phyloP scores from a whole-genome alignment of 306 rosid genomes.

The Boehmeria nivea region DNA sequence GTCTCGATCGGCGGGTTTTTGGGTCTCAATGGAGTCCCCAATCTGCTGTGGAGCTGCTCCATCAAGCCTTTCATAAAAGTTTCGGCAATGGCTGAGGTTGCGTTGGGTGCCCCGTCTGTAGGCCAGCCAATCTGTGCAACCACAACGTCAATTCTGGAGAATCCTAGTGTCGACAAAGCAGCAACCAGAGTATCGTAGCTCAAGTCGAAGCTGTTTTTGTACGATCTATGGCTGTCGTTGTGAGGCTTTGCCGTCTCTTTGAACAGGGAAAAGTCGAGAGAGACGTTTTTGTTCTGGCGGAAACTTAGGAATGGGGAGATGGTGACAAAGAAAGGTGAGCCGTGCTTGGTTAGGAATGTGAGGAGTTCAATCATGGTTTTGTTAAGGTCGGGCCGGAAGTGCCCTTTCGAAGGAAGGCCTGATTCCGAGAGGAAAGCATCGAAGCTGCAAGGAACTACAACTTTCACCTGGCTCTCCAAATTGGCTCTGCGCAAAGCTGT shows the following conservation, averaged over 20 bases:
- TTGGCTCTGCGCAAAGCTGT: slow-evolving; percentile 59
- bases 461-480: slow-evolving; percentile 60
- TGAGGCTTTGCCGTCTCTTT: slow-evolving; percentile 57
- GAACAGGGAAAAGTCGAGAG: slow-evolving; percentile 68
- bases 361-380: slow-evolving; percentile 80
- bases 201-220: slow-evolving; percentile 76
- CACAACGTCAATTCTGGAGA: slow-evolving; percentile 53
- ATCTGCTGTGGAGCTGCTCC: slow-evolving; percentile 50
- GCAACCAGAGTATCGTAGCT: slow-evolving; percentile 61
- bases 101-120: slow-evolving; percentile 73
- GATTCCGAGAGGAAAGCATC: slow-evolving; percentile 64
- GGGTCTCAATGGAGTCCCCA: slow-evolving; percentile 72
- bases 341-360: slow-evolving; percentile 59
- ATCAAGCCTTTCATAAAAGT: slow-evolving; percentile 70
- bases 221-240: slow-evolving; percentile 48
- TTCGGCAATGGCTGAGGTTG: slow-evolving; percentile 61
- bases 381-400: slow-evolving; percentile 71
- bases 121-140: slow-evolving; percentile 97
- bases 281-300: slow-evolving; percentile 62
- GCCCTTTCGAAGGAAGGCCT: slow-evolving; percentile 52
- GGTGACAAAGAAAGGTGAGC: slow-evolving; percentile 69
- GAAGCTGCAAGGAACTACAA: slow-evolving; percentile 90
- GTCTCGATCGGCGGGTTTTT: slow-evolving; percentile 53
- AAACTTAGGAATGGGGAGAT: slow-evolving; percentile 60
- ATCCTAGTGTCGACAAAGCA: slow-evolving; percentile 55